A percentile compares a stretch with the other conserved stretches of the same genome.
These are phyloP conservation scores for Periconia sp. DNA, from an alignment of 2,329 filamentous ascomycete genomes.

Conservation along the genomic window DNA sequence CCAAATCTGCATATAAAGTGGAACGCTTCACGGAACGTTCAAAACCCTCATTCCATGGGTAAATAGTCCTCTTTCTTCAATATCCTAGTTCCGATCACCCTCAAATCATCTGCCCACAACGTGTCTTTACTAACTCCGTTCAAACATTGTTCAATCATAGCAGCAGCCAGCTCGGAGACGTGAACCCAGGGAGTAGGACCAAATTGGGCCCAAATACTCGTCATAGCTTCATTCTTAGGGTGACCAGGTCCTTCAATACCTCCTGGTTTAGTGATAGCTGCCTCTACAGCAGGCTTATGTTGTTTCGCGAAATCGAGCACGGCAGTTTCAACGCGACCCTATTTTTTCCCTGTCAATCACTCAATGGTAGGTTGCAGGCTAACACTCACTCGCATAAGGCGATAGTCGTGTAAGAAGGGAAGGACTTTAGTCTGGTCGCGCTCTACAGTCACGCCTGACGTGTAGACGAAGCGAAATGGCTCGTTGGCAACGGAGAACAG, in stretches of 20 bases:
- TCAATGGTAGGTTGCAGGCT: not conserved
- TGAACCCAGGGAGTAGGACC: too few relatives aligned
- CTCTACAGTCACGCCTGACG: slow-evolving; percentile 10
- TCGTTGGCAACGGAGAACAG: not conserved
- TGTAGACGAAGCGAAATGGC: slow-evolving; percentile 14
- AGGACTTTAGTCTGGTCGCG: slow-evolving; percentile 7
- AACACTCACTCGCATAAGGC: slow-evolving; percentile 7
- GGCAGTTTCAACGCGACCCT: not conserved
- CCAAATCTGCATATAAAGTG: too few relatives aligned
- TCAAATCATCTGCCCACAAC: slow-evolving; percentile 4
- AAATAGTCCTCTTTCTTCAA: not conserved
- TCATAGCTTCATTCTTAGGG: too few relatives aligned
- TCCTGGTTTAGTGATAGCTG: too few relatives aligned
- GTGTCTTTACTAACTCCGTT: slow-evolving; percentile 4
- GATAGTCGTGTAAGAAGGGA: slow-evolving; percentile 2
- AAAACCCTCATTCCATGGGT: not conserved
- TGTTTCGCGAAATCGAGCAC: slow-evolving; percentile 1
- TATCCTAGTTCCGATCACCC: not conserved
- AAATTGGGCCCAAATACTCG: too few relatives aligned
- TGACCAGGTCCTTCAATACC: too few relatives aligned
- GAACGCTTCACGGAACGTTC: too few relatives aligned
- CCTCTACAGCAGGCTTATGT: not conserved
- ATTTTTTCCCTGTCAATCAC: not conserved
- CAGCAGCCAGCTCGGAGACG: too few relatives aligned
- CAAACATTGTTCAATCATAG: too few relatives aligned